Evolutionary conservation across 169 alveolate species (phyloP), one percentile per base, ranked within the genome.

Genomic region (Eimeria zaria): DNA sequence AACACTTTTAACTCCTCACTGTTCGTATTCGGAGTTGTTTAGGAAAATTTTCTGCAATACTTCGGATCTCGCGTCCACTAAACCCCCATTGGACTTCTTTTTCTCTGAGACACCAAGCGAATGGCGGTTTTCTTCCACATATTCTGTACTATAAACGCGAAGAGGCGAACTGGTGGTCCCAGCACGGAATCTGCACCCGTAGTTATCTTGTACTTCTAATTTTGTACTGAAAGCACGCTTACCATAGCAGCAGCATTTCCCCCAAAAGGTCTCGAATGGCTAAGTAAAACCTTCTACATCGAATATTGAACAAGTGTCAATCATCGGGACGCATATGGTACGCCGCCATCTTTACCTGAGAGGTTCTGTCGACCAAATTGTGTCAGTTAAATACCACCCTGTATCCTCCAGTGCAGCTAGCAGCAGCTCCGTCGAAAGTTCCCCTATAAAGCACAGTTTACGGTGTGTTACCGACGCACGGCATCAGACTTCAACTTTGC

Each of bases 361-460:
- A 36, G 78, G 4, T 22, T 85, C 14, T 0, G 80, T 11, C 27
- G 92, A 7, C 92, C 92, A 85, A 18, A 36, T 2, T 60, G 36
- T 2, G 22, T 85, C 92, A 36, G 58, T 85, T 30, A 55, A 16
- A 46, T 85, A 85, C 92, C 92, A 85, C 22, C 92, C 92, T 24
- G 92, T 58, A 30, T 85, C 92, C n/a, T 85, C 92, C 58, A 85
- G 36, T 55, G 92, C 92, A 12, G 80, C 92, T 24, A 85, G 92
- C 60, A 58, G 39, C 60, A 85, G n/a, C 22, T 85, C 92, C 78
- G 41, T 60, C 36, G 55, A 30, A 46, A 36, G 67, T 18, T 39
- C 48, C 39, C 60, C 92, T 85, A 60, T 18, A 33, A 36, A 39
- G 41, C 81, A 85, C 64, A 58, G 62, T 16, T 20, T 36, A n/a